A percentile compares a stretch with the other conserved stretches of the same genome.
Conservation (phyloP, 768 basidiomycete species). For the Nidularia pulvinata region DNA sequence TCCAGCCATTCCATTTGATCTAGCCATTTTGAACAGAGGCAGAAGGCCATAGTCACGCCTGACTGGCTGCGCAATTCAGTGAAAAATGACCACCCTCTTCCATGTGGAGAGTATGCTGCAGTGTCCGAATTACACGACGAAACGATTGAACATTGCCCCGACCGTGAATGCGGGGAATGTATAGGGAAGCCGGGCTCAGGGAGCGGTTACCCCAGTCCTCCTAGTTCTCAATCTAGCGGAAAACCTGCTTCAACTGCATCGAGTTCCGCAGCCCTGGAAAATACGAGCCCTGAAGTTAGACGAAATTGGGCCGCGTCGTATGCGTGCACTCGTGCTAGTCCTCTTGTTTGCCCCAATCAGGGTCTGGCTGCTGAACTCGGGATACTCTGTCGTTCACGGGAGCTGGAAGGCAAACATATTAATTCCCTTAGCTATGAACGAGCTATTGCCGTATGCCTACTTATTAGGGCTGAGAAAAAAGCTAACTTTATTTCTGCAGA, state of each 20-base stretch:
- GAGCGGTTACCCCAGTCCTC: background rate
- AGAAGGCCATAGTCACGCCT: slow-evolving; percentile 69
- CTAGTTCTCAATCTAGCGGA: background rate
- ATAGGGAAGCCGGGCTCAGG: background rate
- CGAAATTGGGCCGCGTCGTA: slow-evolving; percentile 41
- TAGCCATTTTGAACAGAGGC: slow-evolving; percentile 37
- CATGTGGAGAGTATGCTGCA: slow-evolving; percentile 59
- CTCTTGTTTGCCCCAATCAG: slow-evolving; percentile 72
- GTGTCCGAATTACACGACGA: slow-evolving; percentile 47
- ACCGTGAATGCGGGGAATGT: slow-evolving; percentile 15
- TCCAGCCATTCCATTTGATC: slow-evolving; percentile 4
- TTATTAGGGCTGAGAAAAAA: background rate
- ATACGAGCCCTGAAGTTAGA: slow-evolving; percentile 9
- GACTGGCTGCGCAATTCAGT: slow-evolving; percentile 70
- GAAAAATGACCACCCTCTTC: slow-evolving; percentile 34
- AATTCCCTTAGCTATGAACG: slow-evolving; percentile 75
- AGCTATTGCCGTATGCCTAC: slow-evolving; percentile 58
- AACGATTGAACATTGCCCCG: slow-evolving; percentile 42
- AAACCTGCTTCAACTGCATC: background rate
- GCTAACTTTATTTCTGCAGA: slow-evolving; percentile 4
- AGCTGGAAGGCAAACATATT: slow-evolving; percentile 65
- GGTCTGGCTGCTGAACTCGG: slow-evolving; percentile 55
- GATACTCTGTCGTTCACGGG: slow-evolving; percentile 54
- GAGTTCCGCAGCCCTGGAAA: background rate
- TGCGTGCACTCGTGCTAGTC: slow-evolving; percentile 64